A percentile compares a stretch with the other conserved stretches of the same genome.
Conservation (phyloP, 768 basidiomycete species). For the Cubamyces sp. region DNA sequence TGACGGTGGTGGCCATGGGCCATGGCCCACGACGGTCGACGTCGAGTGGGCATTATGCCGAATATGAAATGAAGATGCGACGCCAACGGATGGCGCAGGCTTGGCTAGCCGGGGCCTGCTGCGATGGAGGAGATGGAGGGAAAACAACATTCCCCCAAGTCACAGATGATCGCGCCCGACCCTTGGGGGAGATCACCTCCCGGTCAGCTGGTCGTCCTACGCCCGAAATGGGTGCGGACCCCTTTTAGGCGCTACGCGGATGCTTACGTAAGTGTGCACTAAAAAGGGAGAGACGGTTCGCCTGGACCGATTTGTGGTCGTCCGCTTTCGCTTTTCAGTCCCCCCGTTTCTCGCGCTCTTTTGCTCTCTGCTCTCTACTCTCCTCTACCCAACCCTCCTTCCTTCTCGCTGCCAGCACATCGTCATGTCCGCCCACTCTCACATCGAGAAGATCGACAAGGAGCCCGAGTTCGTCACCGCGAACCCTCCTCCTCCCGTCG, state of each 20-base stretch:
- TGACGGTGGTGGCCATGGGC: no score
- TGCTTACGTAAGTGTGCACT: constrained; percentile 18
- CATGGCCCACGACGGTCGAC: not conserved
- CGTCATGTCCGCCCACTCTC: constrained; percentile 28
- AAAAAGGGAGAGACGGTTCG: constrained; percentile 5
- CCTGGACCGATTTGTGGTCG: not conserved
- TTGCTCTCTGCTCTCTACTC: not conserved
- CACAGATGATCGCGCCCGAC: constrained; percentile 17
- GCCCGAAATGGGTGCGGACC: constrained; percentile 6
- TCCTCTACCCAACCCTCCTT: not conserved
- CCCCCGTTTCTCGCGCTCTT: not conserved
- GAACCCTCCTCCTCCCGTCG: constrained; percentile 19
- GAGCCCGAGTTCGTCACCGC: constrained; percentile 23
- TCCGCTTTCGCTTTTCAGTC: not conserved
- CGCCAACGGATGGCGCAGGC: constrained; percentile 7
- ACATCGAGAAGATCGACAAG: constrained; percentile 33
- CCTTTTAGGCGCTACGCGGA: not conserved
- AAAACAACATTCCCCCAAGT: constrained; percentile 2
- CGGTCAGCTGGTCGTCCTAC: constrained; percentile 20
- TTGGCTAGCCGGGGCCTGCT: constrained; percentile 5
- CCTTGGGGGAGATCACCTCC: constrained; percentile 5
- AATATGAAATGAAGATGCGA: constrained; percentile 15
- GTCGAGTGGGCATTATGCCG: constrained; percentile 9
- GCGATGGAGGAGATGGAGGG: constrained; percentile 8
- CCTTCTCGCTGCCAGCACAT: constrained; percentile 11